These are phyloP conservation scores for Trichoderma sp. DNA, from an alignment of 2,329 filamentous ascomycete genomes.

Conservation along the genomic window DNA sequence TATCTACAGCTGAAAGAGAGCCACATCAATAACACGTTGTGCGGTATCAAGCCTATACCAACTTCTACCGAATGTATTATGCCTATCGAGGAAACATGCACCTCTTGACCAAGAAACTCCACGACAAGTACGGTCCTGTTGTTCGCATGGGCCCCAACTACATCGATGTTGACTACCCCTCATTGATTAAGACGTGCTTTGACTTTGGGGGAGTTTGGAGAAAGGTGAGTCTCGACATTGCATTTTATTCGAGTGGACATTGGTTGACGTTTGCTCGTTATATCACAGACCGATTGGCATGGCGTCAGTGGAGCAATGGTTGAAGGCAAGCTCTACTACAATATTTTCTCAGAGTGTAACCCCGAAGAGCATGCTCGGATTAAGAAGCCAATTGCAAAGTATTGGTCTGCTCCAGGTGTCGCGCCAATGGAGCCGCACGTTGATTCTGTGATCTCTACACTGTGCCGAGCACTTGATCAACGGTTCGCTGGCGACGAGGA, in stretches of 20 bases:
- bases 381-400: conserved; percentile 28
- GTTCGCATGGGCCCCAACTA: conserved; percentile 42
- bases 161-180: conserved; percentile 37
- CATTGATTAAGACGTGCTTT: conserved; percentile 38
- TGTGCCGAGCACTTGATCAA: neutral
- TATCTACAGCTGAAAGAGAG: neutral
- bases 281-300: conserved; percentile 27
- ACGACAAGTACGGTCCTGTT: conserved; percentile 39
- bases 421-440: conserved; percentile 25
- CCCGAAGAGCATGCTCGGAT: conserved; percentile 25
- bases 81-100: conserved; percentile 21
- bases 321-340: conserved; percentile 27
- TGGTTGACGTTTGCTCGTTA: neutral
- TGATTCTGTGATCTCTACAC: conserved; percentile 10
- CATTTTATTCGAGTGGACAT: neutral
- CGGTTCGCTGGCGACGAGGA: neutral
- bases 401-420: conserved; percentile 27
- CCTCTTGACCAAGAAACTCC: conserved; percentile 32
- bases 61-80: conserved; percentile 1
- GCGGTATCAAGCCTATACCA: neutral
- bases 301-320: conserved; percentile 28
- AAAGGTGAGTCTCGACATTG: conserved; percentile 27
- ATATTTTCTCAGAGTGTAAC: conserved; percentile 29
- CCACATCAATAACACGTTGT: neutral
- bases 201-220: conserved; percentile 33